Percentiles rank a stretch among this genome's conserved stretches.
Conservation (phyloP, 192 early-diverging fungal species). For the Spizellomyces sp. region DNA sequence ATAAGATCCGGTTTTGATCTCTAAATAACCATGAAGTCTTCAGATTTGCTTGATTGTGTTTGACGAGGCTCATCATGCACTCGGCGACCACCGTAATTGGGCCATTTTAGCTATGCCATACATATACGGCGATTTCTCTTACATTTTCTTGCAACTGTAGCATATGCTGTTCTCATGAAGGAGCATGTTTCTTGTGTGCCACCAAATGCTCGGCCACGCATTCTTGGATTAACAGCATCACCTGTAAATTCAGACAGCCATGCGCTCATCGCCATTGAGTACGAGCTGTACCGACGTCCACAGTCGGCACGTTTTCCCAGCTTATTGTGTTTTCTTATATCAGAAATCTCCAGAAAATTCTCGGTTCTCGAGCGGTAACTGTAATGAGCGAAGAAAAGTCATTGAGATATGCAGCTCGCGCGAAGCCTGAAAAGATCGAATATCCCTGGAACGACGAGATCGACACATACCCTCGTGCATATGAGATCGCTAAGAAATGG, state of each 20-base stretch:
- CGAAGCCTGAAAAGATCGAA: constrained; percentile 34
- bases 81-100: constrained; percentile 56
- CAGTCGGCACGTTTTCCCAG: background rate
- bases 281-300: background rate
- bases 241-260: constrained; percentile 55
- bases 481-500: background rate
- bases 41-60: constrained; percentile 86
- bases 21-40: background rate
- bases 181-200: constrained; percentile 72
- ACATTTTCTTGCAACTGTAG: constrained; percentile 9
- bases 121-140: background rate
- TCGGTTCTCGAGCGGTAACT: constrained; percentile 40
- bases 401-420: constrained; percentile 26
- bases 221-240: constrained; percentile 96
- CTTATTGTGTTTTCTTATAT: background rate
- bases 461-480: background rate
- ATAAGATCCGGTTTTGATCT: constrained; percentile 13
- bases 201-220: constrained; percentile 60
- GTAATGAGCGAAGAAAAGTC: constrained; percentile 15
- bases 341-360: constrained; percentile 45
- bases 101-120: background rate
- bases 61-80: constrained; percentile 93
- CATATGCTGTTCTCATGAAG: constrained; percentile 79
- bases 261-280: constrained; percentile 33
- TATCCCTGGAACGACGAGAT: constrained; percentile 11